phyloP scores from a whole-genome alignment of 371 early-diverging fungal species.

The Mucor plumbeus region DNA sequence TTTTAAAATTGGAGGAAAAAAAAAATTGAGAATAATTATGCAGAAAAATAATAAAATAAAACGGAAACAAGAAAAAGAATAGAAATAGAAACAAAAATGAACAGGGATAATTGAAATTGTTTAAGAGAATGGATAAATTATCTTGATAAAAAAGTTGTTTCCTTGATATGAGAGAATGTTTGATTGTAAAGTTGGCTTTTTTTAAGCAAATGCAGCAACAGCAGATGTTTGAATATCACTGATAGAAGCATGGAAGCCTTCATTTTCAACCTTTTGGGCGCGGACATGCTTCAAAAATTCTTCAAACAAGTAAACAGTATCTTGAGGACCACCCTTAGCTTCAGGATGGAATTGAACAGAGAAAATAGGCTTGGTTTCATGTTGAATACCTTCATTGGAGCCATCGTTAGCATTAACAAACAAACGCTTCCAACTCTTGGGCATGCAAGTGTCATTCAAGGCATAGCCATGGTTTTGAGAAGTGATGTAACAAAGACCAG shows the following conservation, averaged over 20 bases:
- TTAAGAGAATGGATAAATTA: constrained; percentile 6
- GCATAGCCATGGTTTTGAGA: constrained; percentile 96
- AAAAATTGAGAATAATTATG: not conserved
- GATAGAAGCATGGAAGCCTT: constrained; percentile 17
- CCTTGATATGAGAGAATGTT: constrained; percentile 2
- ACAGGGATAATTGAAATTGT: not conserved
- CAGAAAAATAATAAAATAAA: constrained; percentile 1
- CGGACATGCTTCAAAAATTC: constrained; percentile 55
- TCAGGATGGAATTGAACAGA: constrained; percentile 97
- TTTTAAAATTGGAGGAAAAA: no score
- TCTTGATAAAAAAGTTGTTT: constrained; percentile 7
- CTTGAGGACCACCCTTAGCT: constrained; percentile 90
- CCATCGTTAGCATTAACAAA: constrained; percentile 93
- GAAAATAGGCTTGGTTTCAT: constrained; percentile 68
- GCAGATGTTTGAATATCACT: constrained; percentile 21
- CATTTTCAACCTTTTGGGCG: constrained; percentile 23
- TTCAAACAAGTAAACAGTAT: constrained; percentile 84
- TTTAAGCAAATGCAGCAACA: constrained; percentile 31
- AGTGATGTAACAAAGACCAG: constrained; percentile 73
- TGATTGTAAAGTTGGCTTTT: not conserved
- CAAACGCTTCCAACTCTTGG: constrained; percentile 79
- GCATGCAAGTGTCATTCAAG: constrained; percentile 70
- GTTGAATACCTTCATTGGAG: constrained; percentile 89
- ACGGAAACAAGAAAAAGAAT: constrained; percentile 1
- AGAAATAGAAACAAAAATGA: constrained; percentile 2